Evolutionary conservation across 2,329 filamentous ascomycete genomes (phyloP).

Genomic region (Magnaporthiopsis rhizophila): DNA sequence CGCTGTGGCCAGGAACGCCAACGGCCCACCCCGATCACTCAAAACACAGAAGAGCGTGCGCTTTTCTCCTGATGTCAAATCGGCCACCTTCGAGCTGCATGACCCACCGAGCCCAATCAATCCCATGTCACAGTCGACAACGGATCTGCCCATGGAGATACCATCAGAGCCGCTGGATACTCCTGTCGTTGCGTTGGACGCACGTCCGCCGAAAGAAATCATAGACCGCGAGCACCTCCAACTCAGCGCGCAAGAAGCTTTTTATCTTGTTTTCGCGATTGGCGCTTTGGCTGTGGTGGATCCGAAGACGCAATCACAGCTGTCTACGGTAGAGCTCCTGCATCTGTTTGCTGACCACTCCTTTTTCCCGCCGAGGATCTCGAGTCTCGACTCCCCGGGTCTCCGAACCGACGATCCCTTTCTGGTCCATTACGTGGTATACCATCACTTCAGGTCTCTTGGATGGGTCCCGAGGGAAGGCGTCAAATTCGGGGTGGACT

Average conservation of each 20-base stretch:
- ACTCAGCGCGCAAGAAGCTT: conserved; percentile 80
- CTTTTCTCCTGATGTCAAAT: conserved; percentile 60
- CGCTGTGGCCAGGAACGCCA: background rate
- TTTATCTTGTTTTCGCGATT: conserved; percentile 78
- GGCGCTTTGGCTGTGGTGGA: conserved; percentile 62
- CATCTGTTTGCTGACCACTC: conserved; percentile 61
- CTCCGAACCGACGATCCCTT: conserved; percentile 64
- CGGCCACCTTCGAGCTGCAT: conserved; percentile 47
- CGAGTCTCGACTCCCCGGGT: conserved; percentile 18
- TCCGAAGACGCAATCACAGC: conserved; percentile 30
- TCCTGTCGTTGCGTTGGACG: background rate
- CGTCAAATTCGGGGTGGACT: conserved; percentile 92
- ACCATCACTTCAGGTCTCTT: conserved; percentile 91
- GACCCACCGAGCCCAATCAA: conserved; percentile 40
- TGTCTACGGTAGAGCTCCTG: conserved; percentile 52
- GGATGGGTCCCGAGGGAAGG: conserved; percentile 92
- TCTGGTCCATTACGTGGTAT: conserved; percentile 77
- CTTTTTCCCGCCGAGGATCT: conserved; percentile 52
- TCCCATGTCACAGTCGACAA: background rate
- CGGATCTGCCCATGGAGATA: background rate
- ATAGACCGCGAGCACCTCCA: conserved; percentile 76
- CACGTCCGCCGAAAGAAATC: conserved; percentile 18
- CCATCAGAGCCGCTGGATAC: background rate
- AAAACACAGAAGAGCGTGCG: conserved; percentile 57
- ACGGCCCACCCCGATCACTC: conserved; percentile 1